Evolutionary conservation across 306 rosid genomes (phyloP), one percentile per base, ranked within the genome.

Genomic region (Glycine soja): DNA sequence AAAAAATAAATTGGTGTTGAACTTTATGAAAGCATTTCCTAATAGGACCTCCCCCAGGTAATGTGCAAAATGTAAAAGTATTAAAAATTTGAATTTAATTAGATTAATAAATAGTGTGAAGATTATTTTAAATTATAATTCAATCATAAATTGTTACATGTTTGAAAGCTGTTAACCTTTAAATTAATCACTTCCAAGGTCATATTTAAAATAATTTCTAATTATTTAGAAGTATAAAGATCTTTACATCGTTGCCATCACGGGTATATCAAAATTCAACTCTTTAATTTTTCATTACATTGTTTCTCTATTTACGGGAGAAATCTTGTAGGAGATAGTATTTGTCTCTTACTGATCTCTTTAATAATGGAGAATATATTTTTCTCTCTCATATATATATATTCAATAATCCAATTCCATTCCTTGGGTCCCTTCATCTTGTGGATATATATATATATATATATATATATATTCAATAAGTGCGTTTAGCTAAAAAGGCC

Each of bases 31-130:
- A 57, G 24, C 65, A 19, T 36, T 54, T 76, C 62, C 15, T 14
- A 10, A 3, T 38, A 78, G 77, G 51, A 38, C 48, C 32, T 5
- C 36, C 19, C 53, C 10, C 47, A 6, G 77, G 62, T 58, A 36
- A 46, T 15, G 70, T 69, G 78, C 50, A 61, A 34, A 65, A n/a
- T 48, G 74, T 36, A 72, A 72, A 38, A 48, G 56, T 76, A n/a
- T 8, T 73, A 54, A 42, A 50, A 50, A 14, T 65, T 78, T 13
- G 8, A 13, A 52, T 52, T 52, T 52, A 52, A 52, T 15, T 16
- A 18, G 0, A 53, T 53, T 6, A 2, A 14, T 51, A 13, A 40
- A 5, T 40, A 40, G 59, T n/a, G 19, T 2, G 4, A 53, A 34
- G 38, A 53, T n/a, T 1, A 6, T 15, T 54, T n/a, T 54, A 14